phyloP scores from a whole-genome alignment of 345 rosid species.

The Citrus reticulata region DNA sequence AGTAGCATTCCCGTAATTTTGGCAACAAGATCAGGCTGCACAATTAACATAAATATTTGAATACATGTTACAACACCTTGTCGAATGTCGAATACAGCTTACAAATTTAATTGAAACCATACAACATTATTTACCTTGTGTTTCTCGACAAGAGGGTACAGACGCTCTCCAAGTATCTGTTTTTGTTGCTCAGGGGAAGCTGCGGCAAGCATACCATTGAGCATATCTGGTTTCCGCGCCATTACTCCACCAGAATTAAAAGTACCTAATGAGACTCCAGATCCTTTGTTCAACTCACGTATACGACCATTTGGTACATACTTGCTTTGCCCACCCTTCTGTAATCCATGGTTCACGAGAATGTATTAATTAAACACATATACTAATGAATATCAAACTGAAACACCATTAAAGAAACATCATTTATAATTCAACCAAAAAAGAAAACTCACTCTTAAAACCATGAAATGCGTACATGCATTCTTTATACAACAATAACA shows the following conservation, averaged over 20 bases:
- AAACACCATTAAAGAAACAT: too few relatives aligned
- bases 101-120: neutral
- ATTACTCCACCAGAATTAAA: constrained; percentile 27
- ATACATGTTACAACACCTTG: neutral
- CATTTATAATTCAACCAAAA: too few relatives aligned
- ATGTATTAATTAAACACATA: neutral
- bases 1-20: constrained; percentile 83
- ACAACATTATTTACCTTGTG: constrained; percentile 38
- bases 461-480: neutral
- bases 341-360: neutral
- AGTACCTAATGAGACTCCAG: constrained; percentile 21
- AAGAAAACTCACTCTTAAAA: too few relatives aligned
- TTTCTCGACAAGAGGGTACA: constrained; percentile 64
- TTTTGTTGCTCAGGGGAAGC: constrained; percentile 58
- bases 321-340: constrained; percentile 38
- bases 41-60: neutral
- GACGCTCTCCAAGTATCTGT: constrained; percentile 55
- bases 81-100: neutral
- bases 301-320: constrained; percentile 36
- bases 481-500: neutral
- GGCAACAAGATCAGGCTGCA: constrained; percentile 68
- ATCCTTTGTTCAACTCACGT: constrained; percentile 37
- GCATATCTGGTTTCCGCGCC: constrained; percentile 39
- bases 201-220: constrained; percentile 58
- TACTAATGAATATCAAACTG: too few relatives aligned